Evolutionary conservation across 768 basidiomycete species (phyloP).

Genomic region (Tulasnella sp.): DNA sequence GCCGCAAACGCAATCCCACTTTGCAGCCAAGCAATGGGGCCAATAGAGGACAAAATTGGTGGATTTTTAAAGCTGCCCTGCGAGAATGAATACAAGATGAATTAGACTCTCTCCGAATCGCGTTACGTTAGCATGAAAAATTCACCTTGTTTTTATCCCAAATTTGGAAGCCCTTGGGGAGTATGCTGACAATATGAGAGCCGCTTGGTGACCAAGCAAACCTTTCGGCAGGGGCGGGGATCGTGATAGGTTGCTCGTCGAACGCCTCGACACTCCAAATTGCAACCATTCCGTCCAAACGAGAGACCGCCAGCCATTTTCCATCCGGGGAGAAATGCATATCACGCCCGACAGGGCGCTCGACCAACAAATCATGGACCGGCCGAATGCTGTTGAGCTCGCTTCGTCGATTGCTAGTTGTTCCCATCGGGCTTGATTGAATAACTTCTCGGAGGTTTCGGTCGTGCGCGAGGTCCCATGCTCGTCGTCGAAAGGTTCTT

Average conservation of each 20-base stretch:
- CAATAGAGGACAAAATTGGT: neutral
- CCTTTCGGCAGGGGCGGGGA: constrained; percentile 53
- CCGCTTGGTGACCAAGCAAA: constrained; percentile 61
- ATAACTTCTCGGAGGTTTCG: neutral
- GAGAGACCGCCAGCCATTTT: constrained; percentile 66
- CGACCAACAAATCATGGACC: neutral
- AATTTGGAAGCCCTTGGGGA: neutral
- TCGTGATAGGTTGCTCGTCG: constrained; percentile 53
- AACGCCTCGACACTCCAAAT: constrained; percentile 37
- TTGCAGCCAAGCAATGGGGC: neutral
- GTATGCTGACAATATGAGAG: neutral
- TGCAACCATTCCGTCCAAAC: constrained; percentile 39
- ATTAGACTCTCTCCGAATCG: neutral
- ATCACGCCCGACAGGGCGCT: constrained; percentile 46
- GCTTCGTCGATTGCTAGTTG: neutral
- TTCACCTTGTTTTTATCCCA: neutral
- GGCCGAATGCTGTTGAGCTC: neutral
- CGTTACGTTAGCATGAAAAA: neutral
- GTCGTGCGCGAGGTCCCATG: neutral
- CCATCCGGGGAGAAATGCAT: constrained; percentile 75
- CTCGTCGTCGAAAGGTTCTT: neutral
- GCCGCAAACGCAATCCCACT: neutral
- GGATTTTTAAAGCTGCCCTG: neutral
- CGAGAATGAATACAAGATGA: neutral
- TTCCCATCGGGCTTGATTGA: neutral